Evolutionary conservation across 2,329 filamentous ascomycete genomes (phyloP), one percentile per base, ranked within the genome.

Genomic region (Cladorrhinum sp.): DNA sequence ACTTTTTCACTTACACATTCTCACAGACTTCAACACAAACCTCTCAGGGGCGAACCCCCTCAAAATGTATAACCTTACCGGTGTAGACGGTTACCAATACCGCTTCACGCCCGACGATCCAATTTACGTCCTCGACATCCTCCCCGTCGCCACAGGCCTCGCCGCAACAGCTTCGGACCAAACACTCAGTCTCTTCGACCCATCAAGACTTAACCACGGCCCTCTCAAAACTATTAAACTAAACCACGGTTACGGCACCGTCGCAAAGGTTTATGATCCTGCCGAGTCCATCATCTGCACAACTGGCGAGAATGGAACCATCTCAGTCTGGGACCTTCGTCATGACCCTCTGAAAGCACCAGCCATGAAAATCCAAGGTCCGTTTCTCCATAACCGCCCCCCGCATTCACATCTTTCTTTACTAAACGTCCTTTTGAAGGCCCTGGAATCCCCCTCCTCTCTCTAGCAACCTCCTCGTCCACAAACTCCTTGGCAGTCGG

Each of bases 91-190:
- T 58, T 78, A 75, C 66, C 72, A 70, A 12, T 77, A 78, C 62
- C 42, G 42, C 10, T 46, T 46, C 42, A 16, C n/a, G 3, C 72
- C 74, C 3, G 69, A 73, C 5, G 68, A 71, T 7, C 79, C 80
- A 2, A 76, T 81, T 56, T 89, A 88, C 71, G 80, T 88, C 33
- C 80, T 86, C 55, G 80, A 85, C 62, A 76, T 89, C 57, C 75
- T 81, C 24, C 79, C 82, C n/a, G 75, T 82, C 3, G 66, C 75
- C 1, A 36, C 64, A 2, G 78, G 81, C 4, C 78, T 90, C 46
- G 85, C 84, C 1, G 81, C 84, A 16, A 88, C 89, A 60, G 83
- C 86, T 2, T 91, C 89, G 0, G 87, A 92, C 74, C 85, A 91
- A 73, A 81, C 79, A n/a, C 77, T 93, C 20, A 82, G 84, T 26